Evolutionary conservation across 2,329 filamentous ascomycete species (phyloP).

Genomic region (Leptographium procerum): DNA sequence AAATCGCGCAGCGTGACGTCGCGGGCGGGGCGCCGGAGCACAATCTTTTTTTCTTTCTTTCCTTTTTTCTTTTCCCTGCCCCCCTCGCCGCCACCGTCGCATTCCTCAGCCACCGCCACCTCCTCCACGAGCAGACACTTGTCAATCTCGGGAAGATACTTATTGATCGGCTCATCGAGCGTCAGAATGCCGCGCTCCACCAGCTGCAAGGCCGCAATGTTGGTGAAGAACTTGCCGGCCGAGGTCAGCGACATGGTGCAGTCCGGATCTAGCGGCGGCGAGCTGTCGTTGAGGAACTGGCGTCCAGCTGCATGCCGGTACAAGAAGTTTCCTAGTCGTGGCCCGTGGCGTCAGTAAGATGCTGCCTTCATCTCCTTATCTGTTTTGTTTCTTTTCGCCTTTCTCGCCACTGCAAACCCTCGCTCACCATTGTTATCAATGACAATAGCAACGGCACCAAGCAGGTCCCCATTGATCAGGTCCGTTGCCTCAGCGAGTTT

Average conservation of each 20-base stretch:
- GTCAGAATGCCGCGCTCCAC: constrained; percentile 2
- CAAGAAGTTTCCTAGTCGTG: background rate
- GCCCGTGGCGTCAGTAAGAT: background rate
- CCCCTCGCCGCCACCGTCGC: background rate
- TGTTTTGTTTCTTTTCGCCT: background rate
- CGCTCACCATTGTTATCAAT: background rate
- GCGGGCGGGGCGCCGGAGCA: background rate
- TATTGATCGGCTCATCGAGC: constrained; percentile 4
- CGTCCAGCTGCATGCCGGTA: constrained; percentile 2
- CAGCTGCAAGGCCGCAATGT: constrained; percentile 6
- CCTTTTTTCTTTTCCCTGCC: background rate
- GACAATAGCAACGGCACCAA: background rate
- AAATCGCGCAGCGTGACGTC: background rate
- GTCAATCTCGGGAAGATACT: constrained; percentile 2
- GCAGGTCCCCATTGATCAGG: background rate
- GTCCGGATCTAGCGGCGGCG: constrained; percentile 1
- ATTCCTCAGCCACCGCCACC: background rate
- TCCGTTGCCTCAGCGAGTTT: background rate
- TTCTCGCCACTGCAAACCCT: background rate
- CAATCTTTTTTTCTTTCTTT: background rate
- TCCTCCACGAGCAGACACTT: background rate
- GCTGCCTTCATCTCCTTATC: too few relatives aligned
- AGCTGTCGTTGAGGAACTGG: constrained; percentile 1
- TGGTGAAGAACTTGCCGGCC: constrained; percentile 5
- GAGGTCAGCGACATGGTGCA: constrained; percentile 6